Evolutionary conservation across 1,139 yeast species (phyloP), one percentile per base, ranked within the genome.

Genomic region (Geotrichum restrictum): DNA sequence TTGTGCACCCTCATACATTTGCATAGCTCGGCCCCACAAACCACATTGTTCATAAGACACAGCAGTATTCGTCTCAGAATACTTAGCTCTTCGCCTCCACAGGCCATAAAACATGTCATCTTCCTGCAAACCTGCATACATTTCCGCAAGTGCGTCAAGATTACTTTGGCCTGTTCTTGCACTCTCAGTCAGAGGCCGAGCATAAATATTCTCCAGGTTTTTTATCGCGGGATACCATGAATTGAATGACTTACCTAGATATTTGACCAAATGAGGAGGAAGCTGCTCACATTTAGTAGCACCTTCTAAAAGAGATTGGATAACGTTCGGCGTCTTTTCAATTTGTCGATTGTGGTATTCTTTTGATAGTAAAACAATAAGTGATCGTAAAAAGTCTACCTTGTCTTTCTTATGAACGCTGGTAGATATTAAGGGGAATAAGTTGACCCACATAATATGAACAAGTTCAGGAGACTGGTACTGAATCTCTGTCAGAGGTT

Each of bases 91-190:
- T 67, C 97, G 79, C 69, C 98, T 81, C 98, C 99, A 94, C 57
- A 89, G 75, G 3, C 99, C 99, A 66, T 94, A 93, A 65, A 93
- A 94, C 93, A 91, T 87, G 63, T 94, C 98, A 54, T 88, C 95
- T 65, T 94, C 98, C 62, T 88, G 94, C 55, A 94, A 71, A 1
- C 86, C 81, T 1, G 97, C 86, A 64, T 91, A 93, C 67, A 91
- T 74, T 68, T 93, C 97, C 27, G 91, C 82, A 52, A 93, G 72
- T 0, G 98, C 97, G 71, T 94, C 98, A 59, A 86, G 83, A 46
- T 89, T 88, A 6, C 89, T 84, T 57, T 91, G 98, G 34, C 84
- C 78, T 7, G 93, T 88, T 56, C 85, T 86, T 4, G 82, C 76
- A 57, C 82, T 83, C 27, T 86, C 93, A 52, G 80, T 78, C 38